Percentiles rank a stretch among this genome's conserved stretches.
phyloP scores from a whole-genome alignment of 2,329 filamentous ascomycete species.

The Diaporthe sp. region DNA sequence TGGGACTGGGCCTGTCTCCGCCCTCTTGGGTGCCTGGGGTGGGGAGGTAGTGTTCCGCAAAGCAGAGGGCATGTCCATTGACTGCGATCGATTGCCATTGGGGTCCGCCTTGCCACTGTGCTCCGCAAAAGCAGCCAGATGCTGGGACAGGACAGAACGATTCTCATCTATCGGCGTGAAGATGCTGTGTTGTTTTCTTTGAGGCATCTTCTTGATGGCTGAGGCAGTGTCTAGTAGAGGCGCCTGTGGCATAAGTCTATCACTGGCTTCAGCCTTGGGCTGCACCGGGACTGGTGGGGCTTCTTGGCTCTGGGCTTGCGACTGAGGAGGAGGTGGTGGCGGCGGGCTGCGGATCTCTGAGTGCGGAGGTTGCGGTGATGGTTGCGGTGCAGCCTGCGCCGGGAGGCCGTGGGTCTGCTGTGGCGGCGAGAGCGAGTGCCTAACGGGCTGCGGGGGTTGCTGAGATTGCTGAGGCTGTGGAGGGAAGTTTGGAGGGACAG shows the following conservation, averaged over 20 bases:
- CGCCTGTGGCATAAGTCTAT: constrained; percentile 56
- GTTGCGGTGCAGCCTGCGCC: constrained; percentile 60
- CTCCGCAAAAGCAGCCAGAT: constrained; percentile 78
- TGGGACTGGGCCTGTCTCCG: constrained; percentile 64
- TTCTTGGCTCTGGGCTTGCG: constrained; percentile 65
- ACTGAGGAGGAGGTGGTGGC: constrained; percentile 59
- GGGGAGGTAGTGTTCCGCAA: constrained; percentile 69
- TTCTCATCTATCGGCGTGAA: constrained; percentile 98
- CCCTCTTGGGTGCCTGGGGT: constrained; percentile 64
- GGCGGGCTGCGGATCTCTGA: constrained; percentile 48
- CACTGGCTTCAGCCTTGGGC: constrained; percentile 58
- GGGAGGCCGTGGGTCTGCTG: constrained; percentile 67
- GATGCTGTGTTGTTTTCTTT: constrained; percentile 89
- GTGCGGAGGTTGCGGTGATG: constrained; percentile 68
- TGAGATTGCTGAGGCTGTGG: constrained; percentile 69
- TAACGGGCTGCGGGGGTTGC: constrained; percentile 61
- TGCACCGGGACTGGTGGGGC: constrained; percentile 65
- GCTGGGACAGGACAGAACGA: constrained; percentile 87
- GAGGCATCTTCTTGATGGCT: constrained; percentile 74
- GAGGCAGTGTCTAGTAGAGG: constrained; percentile 65
- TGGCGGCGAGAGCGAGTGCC: constrained; percentile 71
- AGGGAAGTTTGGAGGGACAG: constrained; percentile 76
- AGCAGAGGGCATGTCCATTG: constrained; percentile 72
- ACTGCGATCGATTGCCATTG: constrained; percentile 68
- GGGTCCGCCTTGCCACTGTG: constrained; percentile 49